A percentile compares a stretch with the other conserved stretches of the same genome.
These are phyloP conservation scores for Astrothelium subdiscretum DNA, from an alignment of 495 filamentous ascomycete species.

Conservation along the genomic window DNA sequence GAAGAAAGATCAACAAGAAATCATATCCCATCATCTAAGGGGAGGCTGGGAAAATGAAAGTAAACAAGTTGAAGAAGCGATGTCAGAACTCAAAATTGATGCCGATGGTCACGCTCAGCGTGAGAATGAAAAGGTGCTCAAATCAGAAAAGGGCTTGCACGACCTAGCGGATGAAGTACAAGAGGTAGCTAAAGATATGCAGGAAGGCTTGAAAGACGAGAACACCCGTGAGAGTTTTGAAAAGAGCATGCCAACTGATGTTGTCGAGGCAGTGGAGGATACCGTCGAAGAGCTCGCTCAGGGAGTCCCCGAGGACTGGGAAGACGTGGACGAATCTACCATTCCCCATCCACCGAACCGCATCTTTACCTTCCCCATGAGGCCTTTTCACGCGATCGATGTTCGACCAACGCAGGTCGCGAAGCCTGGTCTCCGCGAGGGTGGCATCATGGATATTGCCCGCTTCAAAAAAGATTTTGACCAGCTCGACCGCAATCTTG, in stretches of 20 bases:
- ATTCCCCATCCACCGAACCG: constrained; percentile 36
- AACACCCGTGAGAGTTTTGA: constrained; percentile 41
- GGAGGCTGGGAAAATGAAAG: constrained; percentile 56
- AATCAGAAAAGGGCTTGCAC: constrained; percentile 26
- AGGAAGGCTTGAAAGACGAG: constrained; percentile 46
- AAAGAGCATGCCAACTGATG: constrained; percentile 35
- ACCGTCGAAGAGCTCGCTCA: constrained; percentile 46
- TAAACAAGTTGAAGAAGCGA: constrained; percentile 57
- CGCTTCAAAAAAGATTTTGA: constrained; percentile 94
- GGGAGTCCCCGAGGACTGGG: constrained; percentile 55
- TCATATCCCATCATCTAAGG: constrained; percentile 58
- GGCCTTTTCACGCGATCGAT: constrained; percentile 81
- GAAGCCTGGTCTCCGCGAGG: constrained; percentile 43
- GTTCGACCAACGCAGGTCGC: constrained; percentile 29
- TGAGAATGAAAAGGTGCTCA: constrained; percentile 24
- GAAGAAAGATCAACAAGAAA: constrained; percentile 43
- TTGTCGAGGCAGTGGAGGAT: constrained; percentile 46
- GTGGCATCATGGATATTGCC: constrained; percentile 75
- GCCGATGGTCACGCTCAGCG: constrained; percentile 7
- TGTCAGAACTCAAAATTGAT: constrained; percentile 39
- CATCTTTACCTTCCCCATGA: constrained; percentile 92
- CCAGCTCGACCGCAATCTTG: constrained; percentile 86
- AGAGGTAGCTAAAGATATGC: constrained; percentile 39
- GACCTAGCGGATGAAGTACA: constrained; percentile 34
- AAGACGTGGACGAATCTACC: constrained; percentile 46